Conservation (phyloP, 805 yeast genomes). For the Saturnispora mendoncae region DNA sequence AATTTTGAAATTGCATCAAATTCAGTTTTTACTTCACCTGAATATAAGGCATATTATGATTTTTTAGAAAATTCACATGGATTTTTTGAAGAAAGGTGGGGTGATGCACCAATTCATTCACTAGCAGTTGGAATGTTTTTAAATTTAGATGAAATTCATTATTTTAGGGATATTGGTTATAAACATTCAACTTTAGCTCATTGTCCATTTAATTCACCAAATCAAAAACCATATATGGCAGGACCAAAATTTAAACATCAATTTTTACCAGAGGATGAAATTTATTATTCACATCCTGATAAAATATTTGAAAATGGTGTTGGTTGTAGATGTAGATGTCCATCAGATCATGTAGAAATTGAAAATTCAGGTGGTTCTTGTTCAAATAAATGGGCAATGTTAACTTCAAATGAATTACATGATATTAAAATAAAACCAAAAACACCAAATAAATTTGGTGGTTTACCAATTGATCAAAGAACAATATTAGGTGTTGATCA, state of each 20-base stretch:
- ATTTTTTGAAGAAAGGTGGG: conserved; percentile 90
- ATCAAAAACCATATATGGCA: conserved; percentile 39
- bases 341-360: conserved; percentile 39
- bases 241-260: conserved; percentile 28
- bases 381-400: conserved; percentile 39
- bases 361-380: conserved; percentile 50
- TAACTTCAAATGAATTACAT: conserved; percentile 22
- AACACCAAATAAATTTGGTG: conserved; percentile 1
- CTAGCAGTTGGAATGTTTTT: conserved; percentile 74
- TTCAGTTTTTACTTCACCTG: conserved; percentile 57
- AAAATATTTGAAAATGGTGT: conserved; percentile 12
- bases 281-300: conserved; percentile 29
- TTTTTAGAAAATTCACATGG: conserved; percentile 69
- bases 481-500: conserved; percentile 11
- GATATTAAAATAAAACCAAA: neutral
- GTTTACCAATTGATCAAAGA: conserved; percentile 2
- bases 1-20: conserved; percentile 87
- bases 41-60: conserved; percentile 60
- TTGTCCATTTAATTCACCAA: conserved; percentile 65
- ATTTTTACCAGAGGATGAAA: conserved; percentile 29
- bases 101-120: conserved; percentile 93
- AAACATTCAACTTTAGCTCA: conserved; percentile 72
- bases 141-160: conserved; percentile 65
- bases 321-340: conserved; percentile 88
- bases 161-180: conserved; percentile 89